Evolutionary conservation across 139 green algal species (phyloP).

Genomic region (Limnomonas spitsbergensis): DNA sequence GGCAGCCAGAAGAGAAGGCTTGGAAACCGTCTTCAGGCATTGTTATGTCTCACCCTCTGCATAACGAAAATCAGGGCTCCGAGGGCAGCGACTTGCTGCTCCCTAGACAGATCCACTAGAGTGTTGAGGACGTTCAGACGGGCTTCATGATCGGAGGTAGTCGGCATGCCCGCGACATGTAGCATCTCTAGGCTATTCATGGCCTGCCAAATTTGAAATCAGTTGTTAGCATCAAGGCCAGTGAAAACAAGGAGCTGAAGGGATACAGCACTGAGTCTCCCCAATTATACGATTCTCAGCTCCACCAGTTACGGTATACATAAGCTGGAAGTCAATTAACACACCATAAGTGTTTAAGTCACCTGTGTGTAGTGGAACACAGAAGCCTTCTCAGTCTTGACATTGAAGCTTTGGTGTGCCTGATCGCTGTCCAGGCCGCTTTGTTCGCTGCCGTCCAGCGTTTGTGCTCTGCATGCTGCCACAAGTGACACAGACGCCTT

Average conservation of each 20-base stretch:
- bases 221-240: too few relatives aligned
- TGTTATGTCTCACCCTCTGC: not conserved
- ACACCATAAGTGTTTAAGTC: not conserved
- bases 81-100: not conserved
- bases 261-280: too few relatives aligned
- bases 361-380: constrained; percentile 6
- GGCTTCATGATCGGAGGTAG: not conserved
- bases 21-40: not conserved
- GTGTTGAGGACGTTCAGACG: not conserved
- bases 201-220: too few relatives aligned
- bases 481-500: constrained; percentile 47
- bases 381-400: not conserved
- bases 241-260: too few relatives aligned
- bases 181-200: not conserved
- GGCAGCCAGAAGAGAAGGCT: not conserved
- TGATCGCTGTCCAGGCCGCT: not conserved
- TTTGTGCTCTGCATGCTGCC: not conserved
- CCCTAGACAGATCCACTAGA: not conserved
- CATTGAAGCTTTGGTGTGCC: not conserved
- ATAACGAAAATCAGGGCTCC: not conserved
- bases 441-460: not conserved
- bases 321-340: not conserved
- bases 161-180: not conserved
- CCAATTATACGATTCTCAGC: too few relatives aligned
- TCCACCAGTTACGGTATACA: not conserved